Conservation (phyloP, 768 basidiomycete genomes). For the Ramaria sp. region DNA sequence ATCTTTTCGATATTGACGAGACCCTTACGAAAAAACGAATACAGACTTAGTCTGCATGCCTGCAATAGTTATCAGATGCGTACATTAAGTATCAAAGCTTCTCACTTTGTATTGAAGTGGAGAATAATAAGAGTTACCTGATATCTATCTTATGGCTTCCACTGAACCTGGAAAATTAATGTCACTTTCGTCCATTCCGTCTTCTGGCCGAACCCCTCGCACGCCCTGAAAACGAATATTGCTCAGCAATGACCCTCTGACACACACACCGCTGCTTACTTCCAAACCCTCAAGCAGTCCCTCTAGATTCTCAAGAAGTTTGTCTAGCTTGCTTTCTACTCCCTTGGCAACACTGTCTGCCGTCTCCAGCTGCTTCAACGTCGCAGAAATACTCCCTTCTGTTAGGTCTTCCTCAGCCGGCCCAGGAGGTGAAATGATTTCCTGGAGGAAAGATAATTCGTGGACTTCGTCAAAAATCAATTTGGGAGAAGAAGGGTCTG, state of each 20-base stretch:
- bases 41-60: too few species aligned
- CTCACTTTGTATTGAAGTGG: too few species aligned
- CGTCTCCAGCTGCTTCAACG: conserved; percentile 42
- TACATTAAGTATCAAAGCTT: too few species aligned
- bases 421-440: not conserved
- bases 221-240: not conserved
- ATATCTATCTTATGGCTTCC: too few species aligned
- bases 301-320: conserved; percentile 35
- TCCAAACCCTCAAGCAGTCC: conserved; percentile 2
- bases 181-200: too few species aligned
- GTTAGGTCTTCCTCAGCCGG: conserved; percentile 17
- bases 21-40: too few species aligned
- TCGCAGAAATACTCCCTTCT: conserved; percentile 36
- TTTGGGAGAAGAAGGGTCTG: not conserved
- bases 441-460: not conserved
- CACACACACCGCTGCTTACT: not conserved
- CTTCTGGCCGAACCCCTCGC: too few species aligned
- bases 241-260: not conserved
- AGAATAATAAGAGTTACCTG: too few species aligned
- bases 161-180: too few species aligned
- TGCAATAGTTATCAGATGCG: too few species aligned
- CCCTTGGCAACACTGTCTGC: conserved; percentile 50
- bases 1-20: too few species aligned
- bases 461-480: not conserved
- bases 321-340: conserved; percentile 54